Percentiles rank a stretch among this genome's conserved stretches.
These are phyloP conservation scores for Tagetes patula DNA, from an alignment of 129 eudicot genomes.

Conservation along the genomic window DNA sequence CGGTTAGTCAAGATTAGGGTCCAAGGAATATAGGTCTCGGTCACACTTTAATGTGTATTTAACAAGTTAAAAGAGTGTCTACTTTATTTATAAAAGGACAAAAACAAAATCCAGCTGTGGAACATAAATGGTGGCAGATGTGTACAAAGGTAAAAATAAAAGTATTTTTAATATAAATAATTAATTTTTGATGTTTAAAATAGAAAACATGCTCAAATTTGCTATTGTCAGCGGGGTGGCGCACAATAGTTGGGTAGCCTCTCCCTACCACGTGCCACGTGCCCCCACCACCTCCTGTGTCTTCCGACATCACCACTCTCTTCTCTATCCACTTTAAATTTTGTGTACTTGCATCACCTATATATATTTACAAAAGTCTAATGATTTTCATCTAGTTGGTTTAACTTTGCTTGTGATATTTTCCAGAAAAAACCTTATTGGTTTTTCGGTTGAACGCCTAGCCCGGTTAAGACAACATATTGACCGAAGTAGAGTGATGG, in stretches of 20 bases:
- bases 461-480: too few species aligned
- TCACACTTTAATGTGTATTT: not conserved
- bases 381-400: too few species aligned
- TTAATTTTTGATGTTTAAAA: not conserved
- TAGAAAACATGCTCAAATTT: slow-evolving; percentile 4
- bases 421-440: too few species aligned
- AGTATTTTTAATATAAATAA: not conserved
- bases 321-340: slow-evolving; percentile 5
- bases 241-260: not conserved
- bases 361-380: too few species aligned
- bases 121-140: slow-evolving; percentile 1
- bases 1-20: too few species aligned
- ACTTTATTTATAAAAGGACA: not conserved
- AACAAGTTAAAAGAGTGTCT: not conserved
- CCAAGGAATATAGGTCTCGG: too few species aligned
- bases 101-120: slow-evolving; percentile 11
- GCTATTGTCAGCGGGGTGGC: not conserved
- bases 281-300: slow-evolving; percentile 2
- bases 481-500: too few species aligned
- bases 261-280: slow-evolving; percentile 8
- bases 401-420: too few species aligned
- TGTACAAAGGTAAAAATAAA: slow-evolving; percentile 1
- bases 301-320: not conserved
- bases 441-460: too few species aligned
- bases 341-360: not conserved